Base-by-base conservation (phyloP, 352 stramenopile genomes). In the Globisporangium sylvaticum region DNA sequence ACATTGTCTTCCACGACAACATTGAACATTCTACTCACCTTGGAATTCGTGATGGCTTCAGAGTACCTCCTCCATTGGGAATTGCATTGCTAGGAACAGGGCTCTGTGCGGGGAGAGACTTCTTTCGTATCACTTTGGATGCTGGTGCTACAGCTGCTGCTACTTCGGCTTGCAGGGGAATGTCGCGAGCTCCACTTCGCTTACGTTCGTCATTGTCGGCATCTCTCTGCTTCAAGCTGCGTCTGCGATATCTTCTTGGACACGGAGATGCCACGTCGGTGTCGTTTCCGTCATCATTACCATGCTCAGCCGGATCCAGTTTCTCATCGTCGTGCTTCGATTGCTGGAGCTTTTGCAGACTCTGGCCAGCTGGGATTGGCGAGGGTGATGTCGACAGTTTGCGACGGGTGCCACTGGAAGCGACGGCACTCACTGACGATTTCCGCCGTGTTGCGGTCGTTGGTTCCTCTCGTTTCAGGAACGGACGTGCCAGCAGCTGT, bases 401-500 rank as follows among this genome's bases (percentile, higher is more conserved):
- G 20, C 31, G 55, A 32, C 61, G 69, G 31, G 20, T 64, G 61
- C 53, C 74, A 3, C 24, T 62, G 25, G 56, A 62, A 24, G 22
- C 18, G 6, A 42, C 63, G 68, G 25, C 25, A 37, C 14, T 27
- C 18, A 24, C 20, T 62, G 46, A 52, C 52, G 53, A 48, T 32
- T n/a, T 46, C 12, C 27, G 37, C 6, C 2, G 46, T 31, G 25
- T 39, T 22, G 59, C 39, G n/a, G 39, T n/a, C 1, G 39, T n/a
- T 48, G 15, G 25, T 5, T 53, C 20, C 27, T 65, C 68, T 54
- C 27, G 67, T 63, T 71, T 72, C 8, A 99, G 66, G 71, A 99
- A 99, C 4, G 84, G 80, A 67, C 98, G 91, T 3, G 80, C 67
- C 0, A 99, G 74, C n/a, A 99, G 77, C 61, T 97, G 83, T 22